A percentile compares a stretch with the other conserved stretches of the same genome.
These are phyloP conservation scores for Ustilago loliicola DNA, from an alignment of 1,284 basidiomycete species.

Conservation along the genomic window DNA sequence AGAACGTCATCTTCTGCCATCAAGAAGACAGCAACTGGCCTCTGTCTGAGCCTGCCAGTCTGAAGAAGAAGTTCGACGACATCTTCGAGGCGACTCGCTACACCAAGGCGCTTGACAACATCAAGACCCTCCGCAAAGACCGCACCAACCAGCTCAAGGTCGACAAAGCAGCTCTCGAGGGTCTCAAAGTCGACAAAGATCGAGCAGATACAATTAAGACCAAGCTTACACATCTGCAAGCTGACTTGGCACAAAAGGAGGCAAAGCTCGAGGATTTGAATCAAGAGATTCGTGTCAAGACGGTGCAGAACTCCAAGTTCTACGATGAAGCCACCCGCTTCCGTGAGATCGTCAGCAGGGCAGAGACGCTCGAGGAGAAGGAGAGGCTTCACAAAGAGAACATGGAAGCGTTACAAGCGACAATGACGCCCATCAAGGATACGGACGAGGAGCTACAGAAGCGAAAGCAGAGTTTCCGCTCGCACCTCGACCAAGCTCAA, in stretches of 20 bases:
- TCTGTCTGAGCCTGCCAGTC: constrained; percentile 85
- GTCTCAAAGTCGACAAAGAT: constrained; percentile 84
- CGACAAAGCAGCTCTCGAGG: constrained; percentile 87
- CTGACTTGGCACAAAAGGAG: constrained; percentile 56
- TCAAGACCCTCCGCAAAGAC: constrained; percentile 84
- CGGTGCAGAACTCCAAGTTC: constrained; percentile 83
- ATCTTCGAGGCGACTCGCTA: constrained; percentile 92
- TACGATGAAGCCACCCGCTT: constrained; percentile 87
- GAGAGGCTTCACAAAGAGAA: constrained; percentile 79
- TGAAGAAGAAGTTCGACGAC: constrained; percentile 99
- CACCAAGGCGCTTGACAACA: constrained; percentile 94
- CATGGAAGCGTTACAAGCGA: constrained; percentile 75
- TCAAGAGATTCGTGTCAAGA: constrained; percentile 72
- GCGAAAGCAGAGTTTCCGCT: constrained; percentile 80
- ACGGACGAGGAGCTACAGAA: constrained; percentile 81
- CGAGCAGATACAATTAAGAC: constrained; percentile 78
- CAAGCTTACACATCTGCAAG: constrained; percentile 55
- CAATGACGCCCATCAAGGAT: constrained; percentile 79
- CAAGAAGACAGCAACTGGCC: constrained; percentile 99
- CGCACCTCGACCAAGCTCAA: constrained; percentile 76
- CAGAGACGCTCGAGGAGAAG: constrained; percentile 78
- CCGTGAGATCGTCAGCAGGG: constrained; percentile 82
- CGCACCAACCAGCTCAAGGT: constrained; percentile 89
- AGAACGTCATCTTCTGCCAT: constrained; percentile 99
- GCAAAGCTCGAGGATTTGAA: constrained; percentile 59